Evolutionary conservation across 352 stramenopile genomes (phyloP), one percentile per base, ranked within the genome.

Genomic region (Phytophthora litchii): DNA sequence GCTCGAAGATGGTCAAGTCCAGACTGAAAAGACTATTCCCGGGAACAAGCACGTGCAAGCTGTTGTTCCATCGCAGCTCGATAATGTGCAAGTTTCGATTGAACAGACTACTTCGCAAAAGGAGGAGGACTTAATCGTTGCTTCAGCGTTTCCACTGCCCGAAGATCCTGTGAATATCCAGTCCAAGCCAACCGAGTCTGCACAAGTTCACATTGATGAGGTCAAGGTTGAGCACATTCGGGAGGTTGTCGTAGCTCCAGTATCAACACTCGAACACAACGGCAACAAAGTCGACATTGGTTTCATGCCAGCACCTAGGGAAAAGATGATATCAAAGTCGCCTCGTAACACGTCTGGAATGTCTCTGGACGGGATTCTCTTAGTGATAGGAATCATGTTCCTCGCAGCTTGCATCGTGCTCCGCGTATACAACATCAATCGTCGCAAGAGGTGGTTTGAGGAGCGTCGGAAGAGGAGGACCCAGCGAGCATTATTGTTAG

Each of bases 361-460:
- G 50, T 82, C 75, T 11, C 77, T 56, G 67, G 67, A 83, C 25
- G 19, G 67, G 38, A 52, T 80, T 14, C 20, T 84, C 38, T 47
- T 89, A 35, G 50, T 86, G 8, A 10, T 74, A 0, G 59, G 56
- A 2, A 64, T 87, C 40, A 64, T 67, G 32, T 45, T 86, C 27
- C 56, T 91, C 37, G 77, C 54, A n/a, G 77, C 61, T 2, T 67
- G 71, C n/a, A 64, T 88, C 10, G 64, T 76, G 3, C 25, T 78
- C 34, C 78, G 77, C 2, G 65, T 82, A 17, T 80, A 70, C 36
- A 87, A 71, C 6, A 57, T 78, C 7, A 77, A 77, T 40, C 75
- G 67, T n/a, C 73, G 77, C 23, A 88, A 85, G 31, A 70, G 21
- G 7, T 79, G 74, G 77, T 78, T 78, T 36, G 71, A 70, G 6